Conservation (phyloP, 2,329 filamentous ascomycete genomes). For the Pseudocercospora vitis region DNA sequence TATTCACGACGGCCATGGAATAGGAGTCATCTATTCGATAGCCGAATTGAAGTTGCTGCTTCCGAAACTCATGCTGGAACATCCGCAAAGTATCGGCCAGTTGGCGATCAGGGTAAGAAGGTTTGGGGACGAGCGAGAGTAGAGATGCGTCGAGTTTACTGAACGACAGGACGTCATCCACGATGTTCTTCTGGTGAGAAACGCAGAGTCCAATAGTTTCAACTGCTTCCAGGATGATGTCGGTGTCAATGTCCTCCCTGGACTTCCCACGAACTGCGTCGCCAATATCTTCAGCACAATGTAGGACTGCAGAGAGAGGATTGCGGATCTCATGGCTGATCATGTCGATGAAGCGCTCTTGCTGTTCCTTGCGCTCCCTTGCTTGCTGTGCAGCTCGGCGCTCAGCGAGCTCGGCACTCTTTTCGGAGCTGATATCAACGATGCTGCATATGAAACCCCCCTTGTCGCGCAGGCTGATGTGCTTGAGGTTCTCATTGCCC, state of each 20-base stretch:
- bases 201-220: conserved; percentile 46
- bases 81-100: conserved; percentile 36
- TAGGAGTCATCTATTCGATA: conserved; percentile 34
- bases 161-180: conserved; percentile 43
- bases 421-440: conserved; percentile 49
- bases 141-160: conserved; percentile 38
- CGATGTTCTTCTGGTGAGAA: conserved; percentile 45
- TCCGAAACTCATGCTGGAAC: conserved; percentile 39
- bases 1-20: conserved; percentile 23
- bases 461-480: conserved; percentile 35
- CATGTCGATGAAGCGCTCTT: conserved; percentile 51
- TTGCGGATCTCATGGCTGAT: conserved; percentile 44
- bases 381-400: conserved; percentile 46
- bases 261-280: conserved; percentile 28
- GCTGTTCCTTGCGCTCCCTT: conserved; percentile 46
- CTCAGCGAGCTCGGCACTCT: conserved; percentile 45
- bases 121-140: conserved; percentile 32
- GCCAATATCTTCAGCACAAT: conserved; percentile 47
- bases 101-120: conserved; percentile 30
- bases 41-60: conserved; percentile 33
- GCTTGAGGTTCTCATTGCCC: conserved; percentile 40
- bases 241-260: conserved; percentile 22
- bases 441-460: conserved; percentile 50
- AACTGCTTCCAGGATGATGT: conserved; percentile 31
- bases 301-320: conserved; percentile 41